Evolutionary conservation across 257 asterid genomes (phyloP).

Genomic region (Plantago elongata): DNA sequence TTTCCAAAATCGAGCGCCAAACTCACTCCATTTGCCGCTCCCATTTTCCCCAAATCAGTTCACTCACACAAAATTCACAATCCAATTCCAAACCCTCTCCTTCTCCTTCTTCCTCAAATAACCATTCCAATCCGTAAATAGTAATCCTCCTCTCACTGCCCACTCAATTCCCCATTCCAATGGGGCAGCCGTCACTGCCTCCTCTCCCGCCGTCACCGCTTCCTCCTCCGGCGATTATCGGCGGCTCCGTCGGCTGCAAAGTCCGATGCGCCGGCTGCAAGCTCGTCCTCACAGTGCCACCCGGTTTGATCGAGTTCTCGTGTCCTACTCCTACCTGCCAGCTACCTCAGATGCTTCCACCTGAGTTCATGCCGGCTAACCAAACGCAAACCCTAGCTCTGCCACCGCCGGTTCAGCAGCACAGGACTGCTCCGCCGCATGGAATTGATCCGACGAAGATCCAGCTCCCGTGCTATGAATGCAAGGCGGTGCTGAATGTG

Average conservation of each 20-base stretch:
- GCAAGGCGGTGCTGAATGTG: conserved; percentile 89
- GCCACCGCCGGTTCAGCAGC: conserved; percentile 31
- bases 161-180: conserved; percentile 20
- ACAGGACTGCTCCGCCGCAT: conserved; percentile 51
- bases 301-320: conserved; percentile 71
- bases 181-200: conserved; percentile 81
- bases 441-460: conserved; percentile 97
- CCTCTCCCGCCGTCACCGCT: conserved; percentile 54
- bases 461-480: conserved; percentile 89
- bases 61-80: conserved; percentile 17
- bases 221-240: conserved; percentile 34
- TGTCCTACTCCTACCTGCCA: conserved; percentile 98
- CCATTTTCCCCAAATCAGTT: conserved; percentile 25
- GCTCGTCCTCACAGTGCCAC: conserved; percentile 66
- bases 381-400: conserved; percentile 28
- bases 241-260: conserved; percentile 49
- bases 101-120: too few species aligned
- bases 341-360: conserved; percentile 97
- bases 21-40: conserved; percentile 43
- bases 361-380: conserved; percentile 56
- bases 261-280: conserved; percentile 98
- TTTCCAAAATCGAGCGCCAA: conserved; percentile 32
- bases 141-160: too few species aligned
- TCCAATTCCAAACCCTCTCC: too few species aligned
- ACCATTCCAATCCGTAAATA: too few species aligned